Evolutionary conservation across 768 basidiomycete species (phyloP), one percentile per base, ranked within the genome.

Genomic region (Lanmaoa pseudosensibilis): DNA sequence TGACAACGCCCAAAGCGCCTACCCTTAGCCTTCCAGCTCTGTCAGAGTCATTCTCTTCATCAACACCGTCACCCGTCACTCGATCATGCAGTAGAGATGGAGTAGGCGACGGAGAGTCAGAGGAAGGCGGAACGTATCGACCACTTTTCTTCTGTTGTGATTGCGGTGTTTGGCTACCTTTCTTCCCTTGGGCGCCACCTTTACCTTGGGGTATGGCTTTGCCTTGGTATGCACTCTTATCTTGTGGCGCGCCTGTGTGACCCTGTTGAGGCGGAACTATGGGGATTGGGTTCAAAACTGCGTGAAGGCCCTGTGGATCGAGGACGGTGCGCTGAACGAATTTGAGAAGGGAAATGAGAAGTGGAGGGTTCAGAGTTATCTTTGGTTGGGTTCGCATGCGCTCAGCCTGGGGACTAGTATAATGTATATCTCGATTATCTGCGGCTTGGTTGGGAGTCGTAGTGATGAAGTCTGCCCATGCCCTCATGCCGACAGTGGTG

Each of bases 21-120:
- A 88, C 79, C 19, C 92, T 78, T 47, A 93, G 60, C 49, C 92
- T 78, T 9, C 87, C 90, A 46, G 77, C 80, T 44, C 87, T 74
- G 63, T 94, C 92, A n/a, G 70, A 65, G 50, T 87, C 85, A 43
- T 71, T 80, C 71, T 94, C 92, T 50, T 89, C 87, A 64, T 18
- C 80, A 71, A 7, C 74, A 15, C 69, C 72, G 50, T 69, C 74
- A 23, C 67, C 61, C 21, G 56, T 44, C 18, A 57, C 59, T 25
- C 23, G 57, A 63, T 65, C 59, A 51, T 49, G 47, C 33, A 55
- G 56, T 2, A 67, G 61, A 25, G 65, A 61, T 16, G 59, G 50
- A 34, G 68, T 61, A 15, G 63, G 55, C 4, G 62, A 64, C 5
- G 67, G 69, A 52, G 76, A 74, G 46, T 72, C 77, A 2, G 66